These are phyloP conservation scores for Vicia faba DNA, from an alignment of 306 rosid genomes.

Conservation along the genomic window DNA sequence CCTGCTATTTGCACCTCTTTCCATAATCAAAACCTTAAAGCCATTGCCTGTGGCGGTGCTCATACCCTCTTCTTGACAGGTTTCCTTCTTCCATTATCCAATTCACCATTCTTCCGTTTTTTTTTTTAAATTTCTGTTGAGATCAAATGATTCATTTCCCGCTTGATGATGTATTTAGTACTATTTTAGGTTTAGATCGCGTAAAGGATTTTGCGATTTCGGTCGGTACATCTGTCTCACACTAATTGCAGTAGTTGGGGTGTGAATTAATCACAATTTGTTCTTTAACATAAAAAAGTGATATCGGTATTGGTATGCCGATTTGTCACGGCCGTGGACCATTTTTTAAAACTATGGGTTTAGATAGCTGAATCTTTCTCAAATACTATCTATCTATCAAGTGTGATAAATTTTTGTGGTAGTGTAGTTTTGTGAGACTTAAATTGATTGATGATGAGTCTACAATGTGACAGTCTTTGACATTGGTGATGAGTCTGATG, in stretches of 20 bases:
- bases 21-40: conserved; percentile 45
- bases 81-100: background rate
- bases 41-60: conserved; percentile 96
- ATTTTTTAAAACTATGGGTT: background rate
- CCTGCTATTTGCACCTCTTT: conserved; percentile 65
- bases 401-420: background rate
- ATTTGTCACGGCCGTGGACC: no score
- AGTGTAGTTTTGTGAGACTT: conserved; percentile 11
- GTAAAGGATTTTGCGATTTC: no score
- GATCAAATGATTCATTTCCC: background rate
- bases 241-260: no score
- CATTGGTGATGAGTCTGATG: conserved; percentile 45
- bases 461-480: conserved; percentile 33
- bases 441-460: background rate
- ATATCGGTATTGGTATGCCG: no score
- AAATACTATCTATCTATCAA: background rate
- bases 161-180: background rate
- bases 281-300: no score
- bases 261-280: no score
- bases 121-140: background rate
- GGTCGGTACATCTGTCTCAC: no score
- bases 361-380: conserved; percentile 9
- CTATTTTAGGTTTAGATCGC: background rate
- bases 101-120: background rate
- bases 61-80: conserved; percentile 93